Evolutionary conservation across 495 filamentous ascomycete species (phyloP).

Genomic region (Lophium mytilinum): DNA sequence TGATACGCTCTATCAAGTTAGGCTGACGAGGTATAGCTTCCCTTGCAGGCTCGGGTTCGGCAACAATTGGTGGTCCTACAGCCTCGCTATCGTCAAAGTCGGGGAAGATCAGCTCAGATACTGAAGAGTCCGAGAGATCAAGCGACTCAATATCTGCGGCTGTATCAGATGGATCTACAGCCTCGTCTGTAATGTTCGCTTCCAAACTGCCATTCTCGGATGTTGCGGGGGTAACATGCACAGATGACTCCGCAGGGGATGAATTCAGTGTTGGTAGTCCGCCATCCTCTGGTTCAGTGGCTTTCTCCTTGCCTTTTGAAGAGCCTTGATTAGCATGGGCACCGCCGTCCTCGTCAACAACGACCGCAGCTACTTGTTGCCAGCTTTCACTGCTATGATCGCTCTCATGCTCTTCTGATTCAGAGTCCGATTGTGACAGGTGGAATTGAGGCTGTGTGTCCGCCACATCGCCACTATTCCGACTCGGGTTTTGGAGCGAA

Average conservation of each 20-base stretch:
- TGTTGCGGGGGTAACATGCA: neutral
- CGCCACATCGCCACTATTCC: neutral
- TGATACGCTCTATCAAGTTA: conserved; percentile 15
- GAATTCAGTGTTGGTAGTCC: neutral
- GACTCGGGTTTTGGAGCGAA: too few relatives aligned
- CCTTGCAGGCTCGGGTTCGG: neutral
- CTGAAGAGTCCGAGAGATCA: conserved; percentile 5
- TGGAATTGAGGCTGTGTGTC: too few relatives aligned
- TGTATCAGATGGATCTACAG: neutral
- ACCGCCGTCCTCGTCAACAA: conserved; percentile 3
- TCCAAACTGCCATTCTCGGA: neutral
- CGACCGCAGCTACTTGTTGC: conserved; percentile 17
- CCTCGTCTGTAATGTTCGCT: neutral
- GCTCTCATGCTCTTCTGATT: conserved; percentile 14
- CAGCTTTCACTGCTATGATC: conserved; percentile 24
- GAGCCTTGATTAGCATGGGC: neutral
- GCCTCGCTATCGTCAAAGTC: neutral
- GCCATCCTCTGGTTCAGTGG: neutral
- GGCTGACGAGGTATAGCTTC: neutral
- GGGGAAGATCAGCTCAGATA: neutral
- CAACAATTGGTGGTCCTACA: neutral
- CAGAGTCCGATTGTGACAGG: too few relatives aligned
- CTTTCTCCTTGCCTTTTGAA: neutral
- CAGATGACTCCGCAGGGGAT: neutral
- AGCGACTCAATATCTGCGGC: neutral